Conservation (phyloP, 805 yeast genomes). For the Lipomyces lipofer region DNA sequence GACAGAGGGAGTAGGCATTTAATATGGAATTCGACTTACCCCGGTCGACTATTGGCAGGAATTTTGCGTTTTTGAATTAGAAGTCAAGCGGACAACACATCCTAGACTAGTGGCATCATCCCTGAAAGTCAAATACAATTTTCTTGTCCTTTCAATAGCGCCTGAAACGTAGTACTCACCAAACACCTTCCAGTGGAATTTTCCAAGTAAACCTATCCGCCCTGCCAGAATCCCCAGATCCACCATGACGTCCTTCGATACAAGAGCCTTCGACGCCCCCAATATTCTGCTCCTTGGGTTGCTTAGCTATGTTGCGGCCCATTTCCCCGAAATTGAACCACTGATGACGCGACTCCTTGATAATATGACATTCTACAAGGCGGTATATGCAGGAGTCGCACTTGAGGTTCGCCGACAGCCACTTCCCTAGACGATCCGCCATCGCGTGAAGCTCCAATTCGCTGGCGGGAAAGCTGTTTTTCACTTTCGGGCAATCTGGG, state of each 20-base stretch:
- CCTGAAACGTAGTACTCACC: conserved; percentile 21
- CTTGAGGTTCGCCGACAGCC: conserved; percentile 15
- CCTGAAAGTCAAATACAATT: too few species aligned
- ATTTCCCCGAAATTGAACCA: conserved; percentile 4
- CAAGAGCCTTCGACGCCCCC: neutral
- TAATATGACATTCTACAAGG: conserved; percentile 22
- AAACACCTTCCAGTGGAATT: conserved; percentile 31
- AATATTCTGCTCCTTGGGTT: neutral
- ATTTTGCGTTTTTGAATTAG: too few species aligned
- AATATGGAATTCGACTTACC: too few species aligned
- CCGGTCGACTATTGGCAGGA: too few species aligned
- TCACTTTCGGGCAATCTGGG: conserved; percentile 25
- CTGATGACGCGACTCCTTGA: conserved; percentile 16
- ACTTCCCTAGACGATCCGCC: conserved; percentile 10
- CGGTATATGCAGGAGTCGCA: conserved; percentile 15
- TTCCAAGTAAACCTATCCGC: conserved; percentile 21
- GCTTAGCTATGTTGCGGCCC: neutral
- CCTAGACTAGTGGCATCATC: too few species aligned
- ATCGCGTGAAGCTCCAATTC: conserved; percentile 3
- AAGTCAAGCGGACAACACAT: too few species aligned
- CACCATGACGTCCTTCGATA: conserved; percentile 22
- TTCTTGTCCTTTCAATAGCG: too few species aligned
- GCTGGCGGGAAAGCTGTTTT: conserved; percentile 7
- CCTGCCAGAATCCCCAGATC: conserved; percentile 25
- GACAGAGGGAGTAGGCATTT: too few species aligned